Percentiles rank a stretch among this genome's conserved stretches.
These are phyloP conservation scores for Tremella fuciformis DNA, from an alignment of 768 basidiomycete genomes.

Conservation along the genomic window DNA sequence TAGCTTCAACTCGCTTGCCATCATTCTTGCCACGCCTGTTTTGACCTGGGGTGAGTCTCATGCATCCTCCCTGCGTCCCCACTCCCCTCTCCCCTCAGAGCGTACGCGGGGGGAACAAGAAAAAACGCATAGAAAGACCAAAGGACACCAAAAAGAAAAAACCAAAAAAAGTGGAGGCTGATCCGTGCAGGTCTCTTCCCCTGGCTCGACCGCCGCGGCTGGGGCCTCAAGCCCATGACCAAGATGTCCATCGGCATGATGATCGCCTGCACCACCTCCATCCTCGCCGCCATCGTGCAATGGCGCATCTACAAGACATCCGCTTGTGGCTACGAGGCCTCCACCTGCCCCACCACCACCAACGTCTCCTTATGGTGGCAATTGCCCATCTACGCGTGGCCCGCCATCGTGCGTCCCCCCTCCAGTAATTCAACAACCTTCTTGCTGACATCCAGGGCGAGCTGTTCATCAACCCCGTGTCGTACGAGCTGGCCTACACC, in stretches of 20 bases:
- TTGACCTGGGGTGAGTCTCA: constrained; percentile 29
- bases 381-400: constrained; percentile 42
- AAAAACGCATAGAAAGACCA: too few relatives aligned
- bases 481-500: constrained; percentile 52
- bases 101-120: too few relatives aligned
- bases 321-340: constrained; percentile 48
- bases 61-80: too few relatives aligned
- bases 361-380: constrained; percentile 41
- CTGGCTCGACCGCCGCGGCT: constrained; percentile 34
- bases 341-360: constrained; percentile 37
- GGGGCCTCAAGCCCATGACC: constrained; percentile 45
- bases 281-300: constrained; percentile 49
- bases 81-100: too few relatives aligned
- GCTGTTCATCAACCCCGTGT: constrained; percentile 49
- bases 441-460: constrained; percentile 24
- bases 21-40: constrained; percentile 46
- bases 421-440: constrained; percentile 23
- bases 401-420: background rate
- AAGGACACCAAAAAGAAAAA: too few relatives aligned
- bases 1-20: constrained; percentile 51
- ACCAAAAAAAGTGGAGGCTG: too few relatives aligned
- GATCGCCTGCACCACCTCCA: constrained; percentile 30
- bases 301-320: constrained; percentile 47
- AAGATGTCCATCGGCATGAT: constrained; percentile 39
- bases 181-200: constrained; percentile 27